Evolutionary conservation across 2,329 filamentous ascomycete species (phyloP), one percentile per base, ranked within the genome.

Genomic region (Diaporthe nobilis): DNA sequence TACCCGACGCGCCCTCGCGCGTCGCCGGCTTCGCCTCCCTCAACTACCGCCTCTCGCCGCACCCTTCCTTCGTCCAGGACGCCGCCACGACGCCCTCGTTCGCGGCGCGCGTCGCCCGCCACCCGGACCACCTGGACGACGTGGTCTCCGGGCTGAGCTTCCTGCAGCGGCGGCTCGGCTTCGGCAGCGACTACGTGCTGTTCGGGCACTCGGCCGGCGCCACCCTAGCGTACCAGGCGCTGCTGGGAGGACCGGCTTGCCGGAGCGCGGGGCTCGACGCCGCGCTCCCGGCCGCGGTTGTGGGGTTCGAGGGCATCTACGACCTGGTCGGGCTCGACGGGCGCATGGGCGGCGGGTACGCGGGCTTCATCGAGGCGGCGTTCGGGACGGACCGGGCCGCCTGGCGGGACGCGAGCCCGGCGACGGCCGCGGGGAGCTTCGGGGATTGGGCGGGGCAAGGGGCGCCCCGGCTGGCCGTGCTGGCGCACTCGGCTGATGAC

Each of bases 291-390:
- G 80, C 84, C 3, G 89, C 88, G 5, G 83, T 94, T n/a, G 81
- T 94, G 6, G 89, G 91, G 47, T 83, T 94, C 28, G 89, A 90
- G 73, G 93, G 93, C 1, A 90, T 95, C 31, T 94, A 94, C 82
- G 90, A 93, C 80, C 82, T 95, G 13, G 86, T 86, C 10, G 87
- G 87, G 0, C 82, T 94, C 28, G 84, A 87, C 37, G 82, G 85
- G 63, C 85, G 87, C 10, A 85, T 88, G 49, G 81, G 80, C 25
- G 85, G 84, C 8, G 81, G 80, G 39, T 95, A 95, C 81, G 81
- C 83, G 8, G 86, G 86, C 4, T 92, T 95, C 77, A 85, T 93
- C 28, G 79, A 82, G 4, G 87, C 85, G 8, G 92, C 93, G 1
- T 94, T 95, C 82, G 92, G 93, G 0, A 74, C 81, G 2, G 86